phyloP scores from a whole-genome alignment of 2,329 filamentous ascomycete species.

The Boeremia lycopersici region DNA sequence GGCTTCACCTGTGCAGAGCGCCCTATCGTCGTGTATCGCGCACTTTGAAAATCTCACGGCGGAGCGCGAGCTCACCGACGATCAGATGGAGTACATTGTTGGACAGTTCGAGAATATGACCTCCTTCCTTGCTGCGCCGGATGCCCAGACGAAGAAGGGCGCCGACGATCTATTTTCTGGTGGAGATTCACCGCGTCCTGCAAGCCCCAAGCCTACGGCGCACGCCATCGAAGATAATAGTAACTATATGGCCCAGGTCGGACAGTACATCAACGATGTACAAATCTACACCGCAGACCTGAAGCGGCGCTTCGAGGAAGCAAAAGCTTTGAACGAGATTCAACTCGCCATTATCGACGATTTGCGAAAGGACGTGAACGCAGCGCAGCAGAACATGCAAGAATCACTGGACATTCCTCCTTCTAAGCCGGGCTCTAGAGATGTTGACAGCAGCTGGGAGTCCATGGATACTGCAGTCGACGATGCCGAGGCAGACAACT shows the following conservation, averaged over 20 bases:
- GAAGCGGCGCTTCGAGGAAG: slow-evolving; percentile 40
- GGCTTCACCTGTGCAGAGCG: slow-evolving; percentile 37
- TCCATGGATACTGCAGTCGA: slow-evolving; percentile 11
- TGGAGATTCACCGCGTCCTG: slow-evolving; percentile 6
- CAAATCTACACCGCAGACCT: slow-evolving; percentile 33
- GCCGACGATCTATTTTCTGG: slow-evolving; percentile 31
- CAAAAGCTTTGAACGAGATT: slow-evolving; percentile 41
- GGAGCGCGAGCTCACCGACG: slow-evolving; percentile 37
- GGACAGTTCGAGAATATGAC: slow-evolving; percentile 42
- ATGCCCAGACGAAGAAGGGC: slow-evolving; percentile 26
- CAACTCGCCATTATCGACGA: slow-evolving; percentile 41
- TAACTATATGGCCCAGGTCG: slow-evolving; percentile 36
- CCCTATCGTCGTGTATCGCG: slow-evolving; percentile 39
- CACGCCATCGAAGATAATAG: slow-evolving; percentile 12
- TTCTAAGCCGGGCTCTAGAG: background rate
- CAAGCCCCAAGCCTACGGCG: slow-evolving; percentile 1
- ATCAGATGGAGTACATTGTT: slow-evolving; percentile 44
- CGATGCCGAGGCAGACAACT: background rate
- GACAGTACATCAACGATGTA: slow-evolving; percentile 35
- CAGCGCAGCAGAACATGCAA: slow-evolving; percentile 23
- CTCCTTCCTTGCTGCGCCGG: slow-evolving; percentile 35
- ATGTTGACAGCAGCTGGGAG: slow-evolving; percentile 8
- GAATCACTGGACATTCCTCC: slow-evolving; percentile 4
- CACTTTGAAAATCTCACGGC: slow-evolving; percentile 41
- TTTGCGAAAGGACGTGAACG: slow-evolving; percentile 31